Evolutionary conservation across 2,329 filamentous ascomycete genomes (phyloP).

Genomic region (Aspergillus pseudonomiae): DNA sequence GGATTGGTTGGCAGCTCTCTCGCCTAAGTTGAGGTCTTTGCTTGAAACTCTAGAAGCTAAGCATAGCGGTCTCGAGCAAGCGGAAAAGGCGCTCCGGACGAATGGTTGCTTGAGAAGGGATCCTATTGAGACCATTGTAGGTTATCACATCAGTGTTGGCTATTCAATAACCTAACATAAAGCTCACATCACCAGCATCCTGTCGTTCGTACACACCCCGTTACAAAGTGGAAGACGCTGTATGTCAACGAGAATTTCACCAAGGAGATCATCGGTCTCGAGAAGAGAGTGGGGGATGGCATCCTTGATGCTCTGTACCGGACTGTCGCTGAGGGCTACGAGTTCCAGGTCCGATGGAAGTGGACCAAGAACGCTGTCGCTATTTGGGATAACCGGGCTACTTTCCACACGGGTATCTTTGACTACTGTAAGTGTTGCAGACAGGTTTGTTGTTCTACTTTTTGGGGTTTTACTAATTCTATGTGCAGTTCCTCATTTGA

Average conservation of each 20-base stretch:
- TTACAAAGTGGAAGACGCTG: slow-evolving; percentile 36
- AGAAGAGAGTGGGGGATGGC: slow-evolving; percentile 13
- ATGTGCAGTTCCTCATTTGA: slow-evolving; percentile 6
- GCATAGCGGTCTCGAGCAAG: not conserved
- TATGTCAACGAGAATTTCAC: slow-evolving; percentile 40
- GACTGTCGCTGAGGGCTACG: not conserved
- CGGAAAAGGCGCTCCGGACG: not conserved
- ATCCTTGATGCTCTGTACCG: slow-evolving; percentile 8
- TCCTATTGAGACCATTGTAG: not conserved
- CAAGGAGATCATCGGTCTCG: slow-evolving; percentile 17
- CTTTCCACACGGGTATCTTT: slow-evolving; percentile 4
- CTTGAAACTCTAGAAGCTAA: not conserved
- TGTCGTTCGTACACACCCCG: not conserved
- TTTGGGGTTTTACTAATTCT: not conserved
- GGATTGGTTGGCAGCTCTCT: not conserved
- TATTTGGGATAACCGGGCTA: slow-evolving; percentile 10
- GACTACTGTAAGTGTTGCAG: slow-evolving; percentile 9
- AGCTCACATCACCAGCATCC: not conserved
- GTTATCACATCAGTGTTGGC: not conserved
- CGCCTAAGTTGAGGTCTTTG: not conserved
- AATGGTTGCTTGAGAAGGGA: not conserved
- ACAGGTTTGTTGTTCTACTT: not conserved
- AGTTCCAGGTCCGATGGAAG: slow-evolving; percentile 17
- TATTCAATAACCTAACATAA: not conserved
- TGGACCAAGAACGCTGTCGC: slow-evolving; percentile 15